Percentiles rank a stretch among this genome's conserved stretches.
Conservation (phyloP, 2,329 filamentous ascomycete genomes). For the Chrysoporthe deuterocubensis region DNA sequence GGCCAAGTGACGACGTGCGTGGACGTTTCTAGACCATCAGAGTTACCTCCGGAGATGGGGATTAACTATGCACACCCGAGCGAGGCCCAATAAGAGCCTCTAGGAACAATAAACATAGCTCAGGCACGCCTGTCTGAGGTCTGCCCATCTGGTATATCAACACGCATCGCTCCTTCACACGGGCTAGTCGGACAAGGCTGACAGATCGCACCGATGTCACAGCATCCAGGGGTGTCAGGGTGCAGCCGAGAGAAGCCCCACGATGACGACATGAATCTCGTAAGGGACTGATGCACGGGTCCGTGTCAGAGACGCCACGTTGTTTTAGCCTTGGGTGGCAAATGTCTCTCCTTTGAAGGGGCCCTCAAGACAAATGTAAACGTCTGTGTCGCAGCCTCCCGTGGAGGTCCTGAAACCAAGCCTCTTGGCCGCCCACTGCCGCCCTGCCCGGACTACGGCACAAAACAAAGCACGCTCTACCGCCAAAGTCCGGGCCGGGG, state of each 20-base stretch:
- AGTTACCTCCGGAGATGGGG: not conserved
- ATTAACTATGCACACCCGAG: not conserved
- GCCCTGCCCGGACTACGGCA: not conserved
- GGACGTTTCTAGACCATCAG: not conserved
- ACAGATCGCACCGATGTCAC: not conserved
- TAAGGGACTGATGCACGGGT: not conserved
- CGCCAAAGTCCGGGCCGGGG: not conserved
- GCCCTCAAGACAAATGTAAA: not conserved
- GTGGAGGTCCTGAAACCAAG: not conserved
- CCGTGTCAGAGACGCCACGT: conserved; percentile 4
- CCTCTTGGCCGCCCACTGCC: not conserved
- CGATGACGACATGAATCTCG: not conserved
- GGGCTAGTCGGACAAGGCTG: not conserved
- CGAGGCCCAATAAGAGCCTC: not conserved
- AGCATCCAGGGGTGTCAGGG: not conserved
- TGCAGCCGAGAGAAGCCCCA: not conserved
- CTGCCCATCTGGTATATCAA: not conserved
- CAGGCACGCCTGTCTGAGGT: not conserved
- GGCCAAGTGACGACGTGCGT: conserved; percentile 22
- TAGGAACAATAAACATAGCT: not conserved
- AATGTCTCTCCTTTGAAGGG: not conserved
- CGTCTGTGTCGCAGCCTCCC: not conserved
- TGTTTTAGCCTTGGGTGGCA: not conserved
- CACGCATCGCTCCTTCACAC: not conserved
- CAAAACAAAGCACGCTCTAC: not conserved